Conservation (phyloP, 1,139 yeast species). For the Pneumocystis jirovecii region DNA sequence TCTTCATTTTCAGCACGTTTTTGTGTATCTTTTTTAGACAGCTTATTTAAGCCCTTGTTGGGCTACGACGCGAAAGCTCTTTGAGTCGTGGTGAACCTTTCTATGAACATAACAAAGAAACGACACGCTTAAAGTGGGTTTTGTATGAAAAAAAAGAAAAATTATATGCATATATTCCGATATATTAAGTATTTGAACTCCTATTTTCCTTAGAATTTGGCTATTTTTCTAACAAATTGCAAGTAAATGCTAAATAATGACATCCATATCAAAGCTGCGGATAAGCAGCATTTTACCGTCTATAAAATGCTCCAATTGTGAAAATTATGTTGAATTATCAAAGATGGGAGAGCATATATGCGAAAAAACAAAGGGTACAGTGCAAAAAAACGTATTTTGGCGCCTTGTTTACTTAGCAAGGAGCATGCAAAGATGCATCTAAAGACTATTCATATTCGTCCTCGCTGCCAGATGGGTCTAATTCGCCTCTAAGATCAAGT, state of each 20-base stretch:
- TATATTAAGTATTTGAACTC: not conserved
- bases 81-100: not conserved
- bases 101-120: not conserved
- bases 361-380: not conserved
- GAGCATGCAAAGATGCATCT: not conserved
- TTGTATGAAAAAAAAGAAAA: not conserved
- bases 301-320: not conserved
- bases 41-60: not conserved
- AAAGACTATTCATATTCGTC: not conserved
- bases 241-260: not conserved
- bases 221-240: not conserved
- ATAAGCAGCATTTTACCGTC: not conserved
- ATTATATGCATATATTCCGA: not conserved
- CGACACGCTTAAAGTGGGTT: not conserved
- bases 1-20: not conserved
- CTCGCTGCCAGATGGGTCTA: not conserved
- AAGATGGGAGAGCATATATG: conserved; percentile 2
- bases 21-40: not conserved
- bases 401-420: not conserved
- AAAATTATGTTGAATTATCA: not conserved
- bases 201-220: not conserved
- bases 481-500: not conserved
- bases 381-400: not conserved
- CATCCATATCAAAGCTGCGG: not conserved
- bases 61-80: not conserved